These are phyloP conservation scores for Codiaeum variegatum DNA, from an alignment of 441 rosid genomes.

Conservation along the genomic window DNA sequence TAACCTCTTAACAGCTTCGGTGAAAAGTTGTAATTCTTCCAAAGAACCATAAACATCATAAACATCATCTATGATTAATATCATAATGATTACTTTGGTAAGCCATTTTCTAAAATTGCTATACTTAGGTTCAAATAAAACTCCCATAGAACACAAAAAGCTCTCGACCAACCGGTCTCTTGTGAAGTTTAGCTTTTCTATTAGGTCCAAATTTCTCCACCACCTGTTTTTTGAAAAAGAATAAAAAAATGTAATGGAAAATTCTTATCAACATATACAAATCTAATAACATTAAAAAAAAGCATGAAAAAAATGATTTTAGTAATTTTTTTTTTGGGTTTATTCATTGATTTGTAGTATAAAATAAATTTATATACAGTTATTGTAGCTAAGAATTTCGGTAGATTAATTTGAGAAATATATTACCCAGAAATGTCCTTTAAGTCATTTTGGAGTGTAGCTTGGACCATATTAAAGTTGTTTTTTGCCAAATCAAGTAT, in stretches of 20 bases:
- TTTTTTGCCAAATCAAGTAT: constrained; percentile 38
- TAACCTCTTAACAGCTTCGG: constrained; percentile 37
- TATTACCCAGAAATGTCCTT: constrained; percentile 39
- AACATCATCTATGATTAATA: constrained; percentile 43
- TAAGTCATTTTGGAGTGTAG: constrained; percentile 41
- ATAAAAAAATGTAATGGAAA: too few relatives aligned
- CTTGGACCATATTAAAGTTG: constrained; percentile 43
- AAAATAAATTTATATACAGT: too few relatives aligned
- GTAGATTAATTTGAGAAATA: not conserved
- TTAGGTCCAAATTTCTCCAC: constrained; percentile 40
- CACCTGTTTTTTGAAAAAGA: constrained; percentile 26
- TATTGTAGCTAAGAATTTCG: too few relatives aligned
- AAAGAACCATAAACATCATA: constrained; percentile 49
- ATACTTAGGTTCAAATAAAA: constrained; percentile 27
- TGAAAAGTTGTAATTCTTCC: constrained; percentile 42
- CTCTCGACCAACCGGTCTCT: constrained; percentile 48
- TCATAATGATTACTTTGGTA: constrained; percentile 33
- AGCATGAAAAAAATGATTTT: too few relatives aligned
- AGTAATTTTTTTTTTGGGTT: too few relatives aligned
- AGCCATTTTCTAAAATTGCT: constrained; percentile 36
- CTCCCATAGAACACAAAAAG: constrained; percentile 43
- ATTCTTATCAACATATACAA: too few relatives aligned
- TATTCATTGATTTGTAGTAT: too few relatives aligned
- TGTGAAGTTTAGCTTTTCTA: constrained; percentile 33
- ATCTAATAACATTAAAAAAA: too few relatives aligned